phyloP scores from a whole-genome alignment of 306 rosid species.

The Dalbergia cultrata region DNA sequence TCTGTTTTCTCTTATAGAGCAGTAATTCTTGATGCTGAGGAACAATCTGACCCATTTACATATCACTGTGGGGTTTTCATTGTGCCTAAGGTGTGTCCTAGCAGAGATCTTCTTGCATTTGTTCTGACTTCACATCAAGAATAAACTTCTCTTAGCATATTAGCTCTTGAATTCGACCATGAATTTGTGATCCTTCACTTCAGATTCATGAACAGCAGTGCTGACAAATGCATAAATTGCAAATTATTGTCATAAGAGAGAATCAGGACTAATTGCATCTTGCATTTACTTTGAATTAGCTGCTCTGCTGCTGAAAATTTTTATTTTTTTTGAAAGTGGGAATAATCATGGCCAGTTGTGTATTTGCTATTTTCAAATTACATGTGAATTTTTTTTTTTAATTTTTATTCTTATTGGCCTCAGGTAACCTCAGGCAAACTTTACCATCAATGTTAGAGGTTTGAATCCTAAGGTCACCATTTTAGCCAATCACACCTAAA shows the following conservation, averaged over 20 bases:
- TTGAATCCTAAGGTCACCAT: too few species aligned
- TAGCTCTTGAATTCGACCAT: conserved; percentile 8
- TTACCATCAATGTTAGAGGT: too few species aligned
- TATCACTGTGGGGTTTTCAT: conserved; percentile 93
- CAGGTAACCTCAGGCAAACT: too few species aligned
- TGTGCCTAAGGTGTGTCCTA: conserved; percentile 85
- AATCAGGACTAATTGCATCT: conserved; percentile 25
- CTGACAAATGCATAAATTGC: conserved; percentile 22
- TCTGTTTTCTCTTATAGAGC: conserved; percentile 78
- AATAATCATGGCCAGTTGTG: not conserved
- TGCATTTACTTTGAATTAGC: conserved; percentile 21
- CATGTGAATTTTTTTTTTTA: not conserved
- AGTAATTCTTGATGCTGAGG: conserved; percentile 83
- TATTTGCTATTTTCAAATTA: not conserved
- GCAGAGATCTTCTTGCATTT: conserved; percentile 14
- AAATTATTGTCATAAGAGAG: not conserved
- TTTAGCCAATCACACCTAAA: too few species aligned
- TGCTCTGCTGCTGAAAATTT: conserved; percentile 10
- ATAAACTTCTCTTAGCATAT: not conserved
- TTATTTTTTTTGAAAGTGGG: not conserved
- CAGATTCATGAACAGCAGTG: conserved; percentile 3
- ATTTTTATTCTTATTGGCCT: conserved; percentile 5
- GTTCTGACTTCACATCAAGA: conserved; percentile 3
- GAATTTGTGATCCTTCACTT: conserved; percentile 16
- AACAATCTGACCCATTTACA: conserved; percentile 66